A percentile compares a stretch with the other conserved stretches of the same genome.
These are phyloP conservation scores for Barnettozyma populi DNA, from an alignment of 805 yeast species.

Conservation along the genomic window DNA sequence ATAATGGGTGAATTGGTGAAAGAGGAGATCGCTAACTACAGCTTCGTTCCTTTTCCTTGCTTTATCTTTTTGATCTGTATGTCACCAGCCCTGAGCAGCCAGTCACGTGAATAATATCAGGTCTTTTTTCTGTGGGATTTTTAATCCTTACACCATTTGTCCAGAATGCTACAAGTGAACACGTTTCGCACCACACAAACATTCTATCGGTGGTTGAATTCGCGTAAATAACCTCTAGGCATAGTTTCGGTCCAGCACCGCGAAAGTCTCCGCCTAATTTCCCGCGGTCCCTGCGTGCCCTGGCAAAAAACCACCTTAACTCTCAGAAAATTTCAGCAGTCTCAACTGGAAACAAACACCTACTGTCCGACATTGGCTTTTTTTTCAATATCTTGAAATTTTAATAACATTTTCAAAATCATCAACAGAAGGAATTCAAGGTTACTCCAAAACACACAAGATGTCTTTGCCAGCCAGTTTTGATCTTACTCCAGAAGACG, in stretches of 20 bases:
- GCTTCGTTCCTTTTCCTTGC: neutral
- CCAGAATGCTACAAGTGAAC: neutral
- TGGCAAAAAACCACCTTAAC: neutral
- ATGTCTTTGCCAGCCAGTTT: conserved; percentile 86
- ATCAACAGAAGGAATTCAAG: conserved; percentile 12
- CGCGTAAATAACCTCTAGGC: neutral
- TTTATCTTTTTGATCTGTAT: conserved; percentile 5
- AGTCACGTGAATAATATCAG: neutral
- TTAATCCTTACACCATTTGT: neutral
- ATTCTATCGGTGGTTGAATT: neutral
- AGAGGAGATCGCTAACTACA: too few relatives aligned
- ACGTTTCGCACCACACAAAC: neutral
- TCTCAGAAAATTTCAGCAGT: conserved; percentile 11
- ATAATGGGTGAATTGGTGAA: neutral
- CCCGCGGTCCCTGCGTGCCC: conserved; percentile 4
- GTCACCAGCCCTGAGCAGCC: neutral
- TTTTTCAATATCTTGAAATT: conserved; percentile 9
- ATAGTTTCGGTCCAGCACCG: neutral
- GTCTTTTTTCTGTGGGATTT: neutral
- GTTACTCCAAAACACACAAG: conserved; percentile 22
- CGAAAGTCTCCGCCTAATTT: neutral
- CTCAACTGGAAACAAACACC: conserved; percentile 5
- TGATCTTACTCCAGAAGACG: conserved; percentile 95
- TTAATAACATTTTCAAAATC: conserved; percentile 3
- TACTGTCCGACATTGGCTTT: conserved; percentile 1